phyloP scores from a whole-genome alignment of 352 stramenopile genomes.

The Globisporangium paddicum region DNA sequence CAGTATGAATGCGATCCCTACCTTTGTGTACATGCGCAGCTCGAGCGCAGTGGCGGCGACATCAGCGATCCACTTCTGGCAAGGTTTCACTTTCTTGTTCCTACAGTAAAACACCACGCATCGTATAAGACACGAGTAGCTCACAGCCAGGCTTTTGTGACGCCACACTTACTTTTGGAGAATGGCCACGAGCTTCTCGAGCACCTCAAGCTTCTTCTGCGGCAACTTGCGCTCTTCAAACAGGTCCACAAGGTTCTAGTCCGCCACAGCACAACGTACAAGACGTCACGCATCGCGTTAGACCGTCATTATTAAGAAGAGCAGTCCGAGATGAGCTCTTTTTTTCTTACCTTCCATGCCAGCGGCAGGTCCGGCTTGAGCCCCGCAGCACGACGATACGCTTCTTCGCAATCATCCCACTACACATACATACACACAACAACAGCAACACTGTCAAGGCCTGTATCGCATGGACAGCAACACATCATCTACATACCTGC shows the following conservation, averaged over 20 bases:
- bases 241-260: slow-evolving; percentile 71
- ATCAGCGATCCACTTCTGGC: slow-evolving; percentile 77
- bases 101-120: slow-evolving; percentile 19
- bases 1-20: neutral
- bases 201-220: slow-evolving; percentile 55
- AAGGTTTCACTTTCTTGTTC: slow-evolving; percentile 67
- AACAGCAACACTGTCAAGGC: neutral
- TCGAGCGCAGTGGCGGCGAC: slow-evolving; percentile 46
- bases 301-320: no score
- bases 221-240: slow-evolving; percentile 45
- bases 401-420: slow-evolving; percentile 68
- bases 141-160: no score
- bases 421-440: slow-evolving; percentile 14
- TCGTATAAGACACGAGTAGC: neutral
- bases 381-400: slow-evolving; percentile 54
- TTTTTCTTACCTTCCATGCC: slow-evolving; percentile 69
- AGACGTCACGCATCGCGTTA: no score
- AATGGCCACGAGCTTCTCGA: slow-evolving; percentile 73
- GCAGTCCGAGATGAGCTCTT: no score
- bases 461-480: neutral
- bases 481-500: slow-evolving; percentile 27
- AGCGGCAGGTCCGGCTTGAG: slow-evolving; percentile 70
- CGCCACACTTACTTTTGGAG: slow-evolving; percentile 43
- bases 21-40: slow-evolving; percentile 50
- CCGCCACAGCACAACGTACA: neutral